These are phyloP conservation scores for Erythrobasidium yunnanense DNA, from an alignment of 768 basidiomycete species.

Conservation along the genomic window DNA sequence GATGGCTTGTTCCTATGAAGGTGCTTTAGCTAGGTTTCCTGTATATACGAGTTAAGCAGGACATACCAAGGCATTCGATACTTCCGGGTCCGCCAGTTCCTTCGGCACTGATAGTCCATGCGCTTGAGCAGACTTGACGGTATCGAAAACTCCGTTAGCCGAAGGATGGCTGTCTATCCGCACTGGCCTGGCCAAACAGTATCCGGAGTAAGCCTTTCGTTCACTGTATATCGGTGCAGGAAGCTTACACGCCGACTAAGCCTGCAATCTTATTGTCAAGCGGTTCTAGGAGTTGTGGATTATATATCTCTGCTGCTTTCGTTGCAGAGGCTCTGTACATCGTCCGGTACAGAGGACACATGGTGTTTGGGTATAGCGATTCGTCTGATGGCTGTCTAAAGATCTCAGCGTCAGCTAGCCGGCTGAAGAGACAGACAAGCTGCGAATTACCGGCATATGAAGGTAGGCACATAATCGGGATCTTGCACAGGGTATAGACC, in stretches of 20 bases:
- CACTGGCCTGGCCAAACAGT: slow-evolving; percentile 52
- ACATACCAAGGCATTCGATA: slow-evolving; percentile 45
- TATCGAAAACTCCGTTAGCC: slow-evolving; percentile 64
- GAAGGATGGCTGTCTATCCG: slow-evolving; percentile 62
- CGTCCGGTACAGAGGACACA: slow-evolving; percentile 24
- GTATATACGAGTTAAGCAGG: not conserved
- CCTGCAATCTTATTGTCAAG: slow-evolving; percentile 56
- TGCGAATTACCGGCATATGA: slow-evolving; percentile 5
- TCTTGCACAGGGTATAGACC: slow-evolving; percentile 54
- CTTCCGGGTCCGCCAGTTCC: slow-evolving; percentile 59
- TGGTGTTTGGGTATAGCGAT: slow-evolving; percentile 29
- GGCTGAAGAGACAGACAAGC: no score
- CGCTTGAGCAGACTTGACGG: slow-evolving; percentile 53
- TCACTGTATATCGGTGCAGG: not conserved
- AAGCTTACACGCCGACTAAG: slow-evolving; percentile 24
- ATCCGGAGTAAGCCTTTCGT: not conserved
- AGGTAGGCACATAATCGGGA: slow-evolving; percentile 8
- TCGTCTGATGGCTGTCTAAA: not conserved
- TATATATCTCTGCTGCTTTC: slow-evolving; percentile 54
- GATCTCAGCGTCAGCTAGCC: not conserved
- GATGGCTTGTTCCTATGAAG: slow-evolving; percentile 50
- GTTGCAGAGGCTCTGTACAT: slow-evolving; percentile 27
- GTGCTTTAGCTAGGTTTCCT: not conserved
- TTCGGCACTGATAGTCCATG: slow-evolving; percentile 61
- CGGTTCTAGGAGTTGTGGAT: slow-evolving; percentile 50